phyloP scores from a whole-genome alignment of 2,329 filamentous ascomycete species.

The Aaosphaeria pasadenensis region DNA sequence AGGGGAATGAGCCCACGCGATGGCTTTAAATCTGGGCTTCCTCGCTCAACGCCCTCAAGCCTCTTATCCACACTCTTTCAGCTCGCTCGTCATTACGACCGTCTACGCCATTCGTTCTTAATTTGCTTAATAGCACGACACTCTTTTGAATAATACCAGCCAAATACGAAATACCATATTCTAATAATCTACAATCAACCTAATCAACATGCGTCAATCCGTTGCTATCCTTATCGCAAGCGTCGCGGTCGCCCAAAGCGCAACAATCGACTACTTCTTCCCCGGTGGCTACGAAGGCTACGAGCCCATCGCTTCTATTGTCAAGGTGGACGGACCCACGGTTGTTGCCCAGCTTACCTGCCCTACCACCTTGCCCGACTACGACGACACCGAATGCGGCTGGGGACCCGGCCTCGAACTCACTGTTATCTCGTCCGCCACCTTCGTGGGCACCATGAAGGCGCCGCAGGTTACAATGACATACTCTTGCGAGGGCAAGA shows the following conservation, averaged over 20 bases:
- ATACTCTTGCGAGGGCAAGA: slow-evolving; percentile 23
- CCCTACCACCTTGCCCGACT: slow-evolving; percentile 2
- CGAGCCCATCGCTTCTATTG: slow-evolving; percentile 4
- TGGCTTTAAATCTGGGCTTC: too few species aligned
- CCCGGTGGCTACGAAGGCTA: slow-evolving; percentile 3
- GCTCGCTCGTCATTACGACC: too few species aligned
- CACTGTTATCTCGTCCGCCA: slow-evolving; percentile 16
- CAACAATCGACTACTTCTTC: slow-evolving; percentile 7
- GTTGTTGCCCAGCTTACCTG: slow-evolving; percentile 5
- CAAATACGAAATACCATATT: too few species aligned
- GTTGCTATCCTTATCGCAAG: slow-evolving; percentile 1
- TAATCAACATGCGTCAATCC: slow-evolving; percentile 4
- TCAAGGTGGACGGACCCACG: slow-evolving; percentile 4
- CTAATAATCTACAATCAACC: background rate
- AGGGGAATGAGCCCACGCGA: too few species aligned
- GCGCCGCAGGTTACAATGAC: slow-evolving; percentile 16
- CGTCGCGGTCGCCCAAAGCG: slow-evolving; percentile 3
- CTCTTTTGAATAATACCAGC: too few species aligned
- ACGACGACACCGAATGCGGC: slow-evolving; percentile 16
- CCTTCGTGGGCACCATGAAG: slow-evolving; percentile 18
- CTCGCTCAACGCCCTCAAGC: too few species aligned
- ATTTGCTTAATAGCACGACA: too few species aligned
- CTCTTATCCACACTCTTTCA: too few species aligned
- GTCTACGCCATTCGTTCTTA: too few species aligned
- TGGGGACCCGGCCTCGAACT: slow-evolving; percentile 19